Base-by-base conservation (phyloP, 805 yeast genomes). In the Komagataella pseudopastoris region DNA sequence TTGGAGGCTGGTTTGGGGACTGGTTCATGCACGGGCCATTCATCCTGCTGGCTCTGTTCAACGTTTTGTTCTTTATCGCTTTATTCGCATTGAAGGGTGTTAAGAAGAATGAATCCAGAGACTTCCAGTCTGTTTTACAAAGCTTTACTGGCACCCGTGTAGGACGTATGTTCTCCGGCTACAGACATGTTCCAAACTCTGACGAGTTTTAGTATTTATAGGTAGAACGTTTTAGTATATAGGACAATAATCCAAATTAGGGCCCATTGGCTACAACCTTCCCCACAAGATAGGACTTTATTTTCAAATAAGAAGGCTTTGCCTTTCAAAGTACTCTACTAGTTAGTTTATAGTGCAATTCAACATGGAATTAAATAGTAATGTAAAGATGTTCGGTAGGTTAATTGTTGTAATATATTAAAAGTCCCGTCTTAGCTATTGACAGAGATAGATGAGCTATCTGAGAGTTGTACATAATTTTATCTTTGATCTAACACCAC, bases 1-100 rank as follows among this genome's bases (percentile, higher is more conserved):
- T 81, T 7, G 90, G 89, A 5, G 89, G 89, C 3, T 58, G 65
- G 14, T 66, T 78, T 56, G 76, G 83, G 22, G 88, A 83, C 59
- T 50, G 56, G 44, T 78, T 81, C 77, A 64, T 73, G 22, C 74
- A 77, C 44, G 76, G 78, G 0, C 87, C 89, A 3, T 83, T 84
- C 57, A 59, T 77, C 20, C 61, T 81, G 6, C 64, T 81, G 14
- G 39, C 39, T 54, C 14, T 63, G 3, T 70, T 80, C 52, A 69
- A 73, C 54, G 47, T 60, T 6, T 17, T 60, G 14, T 59, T 64
- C 22, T 52, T 64, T 6, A 63, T 54, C 51, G 66, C 43, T 58
- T 64, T 56, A 18, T 60, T 46, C 63, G 68, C 6, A 63, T 68
- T 49, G 57, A 60, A 8, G 48, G 54, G 53, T 10, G 59, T 56